Conservation (phyloP, 2,329 filamentous ascomycete species). For the Fusarium praegraminearum region DNA sequence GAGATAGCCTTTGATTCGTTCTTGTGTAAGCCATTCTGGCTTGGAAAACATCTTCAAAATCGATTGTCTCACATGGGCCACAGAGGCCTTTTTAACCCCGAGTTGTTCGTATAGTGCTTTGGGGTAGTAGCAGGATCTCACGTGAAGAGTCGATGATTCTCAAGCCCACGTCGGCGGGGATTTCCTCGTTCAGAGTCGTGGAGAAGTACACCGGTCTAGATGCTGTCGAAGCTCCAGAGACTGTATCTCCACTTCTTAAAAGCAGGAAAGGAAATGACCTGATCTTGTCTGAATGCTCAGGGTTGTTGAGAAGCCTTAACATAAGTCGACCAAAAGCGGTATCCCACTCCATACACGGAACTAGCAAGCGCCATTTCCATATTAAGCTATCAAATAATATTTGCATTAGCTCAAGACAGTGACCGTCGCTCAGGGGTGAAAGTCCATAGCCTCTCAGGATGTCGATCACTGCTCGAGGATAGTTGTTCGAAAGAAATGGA, state of each 20-base stretch:
- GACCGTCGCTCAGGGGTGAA: no score
- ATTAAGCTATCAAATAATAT: no score
- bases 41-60: background rate
- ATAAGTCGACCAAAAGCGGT: no score
- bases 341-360: no score
- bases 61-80: slow-evolving; percentile 7
- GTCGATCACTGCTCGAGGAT: no score
- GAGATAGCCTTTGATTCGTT: background rate
- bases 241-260: slow-evolving; percentile 4
- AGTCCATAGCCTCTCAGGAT: no score
- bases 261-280: slow-evolving; percentile 16
- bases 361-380: no score
- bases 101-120: background rate
- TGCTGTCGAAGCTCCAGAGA: background rate
- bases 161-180: background rate
- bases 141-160: background rate
- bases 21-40: background rate
- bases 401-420: no score
- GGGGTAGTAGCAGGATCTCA: no score
- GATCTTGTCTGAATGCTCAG: background rate
- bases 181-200: background rate
- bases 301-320: background rate
- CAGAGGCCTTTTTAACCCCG: background rate
- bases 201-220: slow-evolving; percentile 24
- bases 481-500: no score